Percentiles rank a stretch among this genome's conserved stretches.
These are phyloP conservation scores for Cutaneotrichosporon sp. DNA, from an alignment of 1,284 basidiomycete genomes.

Conservation along the genomic window DNA sequence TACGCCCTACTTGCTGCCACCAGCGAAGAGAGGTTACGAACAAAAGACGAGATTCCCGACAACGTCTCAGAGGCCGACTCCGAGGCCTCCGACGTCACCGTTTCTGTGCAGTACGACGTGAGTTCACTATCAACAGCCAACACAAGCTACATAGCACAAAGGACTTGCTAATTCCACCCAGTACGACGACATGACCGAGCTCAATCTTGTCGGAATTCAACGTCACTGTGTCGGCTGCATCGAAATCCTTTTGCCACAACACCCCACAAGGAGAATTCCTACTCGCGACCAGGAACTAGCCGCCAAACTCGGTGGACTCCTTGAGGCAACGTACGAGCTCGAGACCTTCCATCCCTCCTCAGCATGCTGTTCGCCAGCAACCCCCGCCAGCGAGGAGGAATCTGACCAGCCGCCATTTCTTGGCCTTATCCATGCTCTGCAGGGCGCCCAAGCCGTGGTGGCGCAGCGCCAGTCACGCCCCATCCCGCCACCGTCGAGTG, in stretches of 20 bases:
- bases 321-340: conserved; percentile 40
- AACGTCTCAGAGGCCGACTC: neutral
- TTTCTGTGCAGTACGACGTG: conserved; percentile 2
- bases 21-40: neutral
- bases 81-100: neutral
- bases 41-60: neutral
- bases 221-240: conserved; percentile 27
- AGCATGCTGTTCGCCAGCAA: conserved; percentile 12
- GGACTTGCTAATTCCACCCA: neutral
- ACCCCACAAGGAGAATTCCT: neutral
- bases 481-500: neutral
- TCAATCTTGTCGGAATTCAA: conserved; percentile 29
- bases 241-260: conserved; percentile 19
- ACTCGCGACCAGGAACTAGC: conserved; percentile 24
- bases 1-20: neutral
- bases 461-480: neutral
- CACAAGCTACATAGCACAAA: no score
- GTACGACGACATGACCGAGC: conserved; percentile 20
- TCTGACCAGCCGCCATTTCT: conserved; percentile 7
- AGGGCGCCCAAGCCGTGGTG: conserved; percentile 3
- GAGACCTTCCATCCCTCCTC: conserved; percentile 28
- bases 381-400: conserved; percentile 7
- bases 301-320: conserved; percentile 29
- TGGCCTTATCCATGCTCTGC: conserved; percentile 7
- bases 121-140: no score